A percentile compares a stretch with the other conserved stretches of the same genome.
Evolutionary conservation across 2,329 filamentous ascomycete species (phyloP).

Genomic region (Botrytis hyacinthi): DNA sequence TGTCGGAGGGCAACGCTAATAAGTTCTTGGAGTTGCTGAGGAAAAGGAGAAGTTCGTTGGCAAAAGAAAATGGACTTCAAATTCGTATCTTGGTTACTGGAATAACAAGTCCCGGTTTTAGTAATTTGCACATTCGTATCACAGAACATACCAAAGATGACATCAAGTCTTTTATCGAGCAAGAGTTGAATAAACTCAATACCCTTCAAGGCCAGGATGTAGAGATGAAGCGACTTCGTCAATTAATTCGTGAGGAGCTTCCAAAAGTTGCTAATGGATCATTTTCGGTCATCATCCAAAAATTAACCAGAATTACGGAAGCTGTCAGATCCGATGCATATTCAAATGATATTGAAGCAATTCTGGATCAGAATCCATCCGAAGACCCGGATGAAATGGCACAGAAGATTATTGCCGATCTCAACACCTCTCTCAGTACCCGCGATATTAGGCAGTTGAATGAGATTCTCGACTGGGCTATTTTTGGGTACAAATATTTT

Average conservation of each 20-base stretch:
- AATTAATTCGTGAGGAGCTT: background rate
- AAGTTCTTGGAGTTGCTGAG: rapidly evolving
- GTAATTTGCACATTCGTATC: rapidly evolving
- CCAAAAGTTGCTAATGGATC: background rate
- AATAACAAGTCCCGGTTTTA: rapidly evolving
- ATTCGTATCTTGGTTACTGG: background rate
- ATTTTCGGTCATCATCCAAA: rapidly evolving
- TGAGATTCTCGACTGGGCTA: too few relatives aligned
- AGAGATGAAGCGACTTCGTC: background rate
- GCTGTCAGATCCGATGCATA: too few relatives aligned
- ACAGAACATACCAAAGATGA: rapidly evolving
- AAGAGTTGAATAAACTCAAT: background rate
- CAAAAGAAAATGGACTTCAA: rapidly evolving
- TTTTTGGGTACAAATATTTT: too few relatives aligned
- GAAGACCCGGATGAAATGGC: too few relatives aligned
- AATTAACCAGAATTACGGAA: background rate
- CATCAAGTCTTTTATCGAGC: background rate
- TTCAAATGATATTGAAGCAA: background rate
- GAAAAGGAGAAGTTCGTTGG: rapidly evolving
- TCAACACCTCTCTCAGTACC: background rate
- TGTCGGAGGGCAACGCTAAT: rapidly evolving
- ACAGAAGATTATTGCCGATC: background rate
- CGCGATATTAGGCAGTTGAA: too few relatives aligned
- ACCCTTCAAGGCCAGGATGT: background rate
- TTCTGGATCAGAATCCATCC: background rate